Evolutionary conservation across 148 eudicot species (phyloP).

Genomic region (Chenopodium album): DNA sequence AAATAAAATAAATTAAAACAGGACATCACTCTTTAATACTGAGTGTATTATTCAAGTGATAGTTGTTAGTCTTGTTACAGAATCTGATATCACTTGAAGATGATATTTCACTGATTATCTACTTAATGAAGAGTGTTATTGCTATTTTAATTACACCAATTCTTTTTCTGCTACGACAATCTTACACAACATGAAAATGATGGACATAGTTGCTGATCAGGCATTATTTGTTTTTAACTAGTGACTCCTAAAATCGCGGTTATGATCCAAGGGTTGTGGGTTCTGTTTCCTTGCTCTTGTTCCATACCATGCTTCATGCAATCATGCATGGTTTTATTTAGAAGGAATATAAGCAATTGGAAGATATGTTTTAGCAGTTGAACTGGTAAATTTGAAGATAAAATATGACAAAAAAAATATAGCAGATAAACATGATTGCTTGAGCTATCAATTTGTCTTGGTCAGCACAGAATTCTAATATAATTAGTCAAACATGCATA

Average conservation of each 20-base stretch:
- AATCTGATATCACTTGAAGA: conserved; percentile 6
- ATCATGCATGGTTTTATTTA: neutral
- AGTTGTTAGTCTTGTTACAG: neutral
- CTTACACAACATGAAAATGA: neutral
- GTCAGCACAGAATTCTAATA: neutral
- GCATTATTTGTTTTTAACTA: neutral
- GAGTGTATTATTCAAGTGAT: neutral
- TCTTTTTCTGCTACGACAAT: neutral
- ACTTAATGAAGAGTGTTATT: neutral
- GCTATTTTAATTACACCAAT: neutral
- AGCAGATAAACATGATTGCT: neutral
- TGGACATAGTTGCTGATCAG: neutral
- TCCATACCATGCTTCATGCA: neutral
- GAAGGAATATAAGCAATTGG: neutral
- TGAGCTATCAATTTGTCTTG: neutral
- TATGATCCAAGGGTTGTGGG: neutral
- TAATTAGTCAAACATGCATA: neutral
- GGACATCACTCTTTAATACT: neutral
- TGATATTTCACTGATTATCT: neutral
- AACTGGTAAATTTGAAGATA: neutral
- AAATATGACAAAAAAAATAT: neutral
- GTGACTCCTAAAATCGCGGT: neutral
- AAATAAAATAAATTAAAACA: too few species aligned
- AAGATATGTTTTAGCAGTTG: neutral
- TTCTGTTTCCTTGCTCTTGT: neutral